Conservation (phyloP, 2,329 filamentous ascomycete genomes). For the Sporothrix protearum region DNA sequence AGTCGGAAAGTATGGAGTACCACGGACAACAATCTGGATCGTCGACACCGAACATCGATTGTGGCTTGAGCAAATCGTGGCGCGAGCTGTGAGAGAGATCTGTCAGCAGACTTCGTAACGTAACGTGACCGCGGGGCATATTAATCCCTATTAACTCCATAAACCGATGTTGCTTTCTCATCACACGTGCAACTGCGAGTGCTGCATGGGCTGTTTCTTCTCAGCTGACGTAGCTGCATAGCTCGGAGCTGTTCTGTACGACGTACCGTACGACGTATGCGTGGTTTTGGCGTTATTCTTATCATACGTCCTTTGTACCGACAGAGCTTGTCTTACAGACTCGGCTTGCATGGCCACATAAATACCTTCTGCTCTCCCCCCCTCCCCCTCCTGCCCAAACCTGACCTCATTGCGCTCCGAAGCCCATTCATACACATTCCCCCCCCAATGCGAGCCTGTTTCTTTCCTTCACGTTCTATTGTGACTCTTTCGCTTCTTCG, state of each 20-base stretch:
- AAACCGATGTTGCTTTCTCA: neutral
- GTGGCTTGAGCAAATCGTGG: neutral
- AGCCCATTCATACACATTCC: too few relatives aligned
- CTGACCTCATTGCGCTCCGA: neutral
- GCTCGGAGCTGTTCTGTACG: neutral
- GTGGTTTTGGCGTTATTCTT: neutral
- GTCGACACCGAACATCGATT: neutral
- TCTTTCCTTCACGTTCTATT: neutral
- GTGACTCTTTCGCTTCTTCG: neutral
- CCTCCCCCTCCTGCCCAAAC: neutral
- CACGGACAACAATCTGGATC: too few relatives aligned
- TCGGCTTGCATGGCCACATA: neutral
- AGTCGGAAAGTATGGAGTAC: too few relatives aligned
- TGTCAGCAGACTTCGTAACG: neutral
- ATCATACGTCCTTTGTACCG: neutral
- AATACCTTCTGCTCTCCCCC: neutral
- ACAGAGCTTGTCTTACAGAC: too few relatives aligned
- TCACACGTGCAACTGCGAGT: neutral
- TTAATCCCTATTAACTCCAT: slow-evolving; percentile 4
- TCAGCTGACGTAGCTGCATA: neutral
- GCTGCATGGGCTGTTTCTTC: too few relatives aligned
- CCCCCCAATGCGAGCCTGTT: neutral
- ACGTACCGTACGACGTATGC: neutral
- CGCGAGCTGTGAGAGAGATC: neutral
- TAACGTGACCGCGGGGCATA: neutral